Evolutionary conservation across 1,284 basidiomycete species (phyloP).

Genomic region (Cutaneotrichosporon dermatis): DNA sequence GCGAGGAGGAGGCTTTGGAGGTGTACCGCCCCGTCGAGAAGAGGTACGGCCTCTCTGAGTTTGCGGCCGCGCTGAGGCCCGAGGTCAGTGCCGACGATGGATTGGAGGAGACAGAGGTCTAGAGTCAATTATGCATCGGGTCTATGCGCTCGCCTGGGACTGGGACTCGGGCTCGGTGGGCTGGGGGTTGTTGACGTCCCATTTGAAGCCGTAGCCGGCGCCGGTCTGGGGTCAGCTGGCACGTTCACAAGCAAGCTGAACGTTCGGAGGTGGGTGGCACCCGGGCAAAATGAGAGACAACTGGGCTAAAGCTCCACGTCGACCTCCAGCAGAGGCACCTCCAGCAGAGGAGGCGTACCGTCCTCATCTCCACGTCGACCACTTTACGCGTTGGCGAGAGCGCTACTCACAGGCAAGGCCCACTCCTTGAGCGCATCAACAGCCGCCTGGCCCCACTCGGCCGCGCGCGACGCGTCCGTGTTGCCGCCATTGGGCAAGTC

Average conservation of each 20-base stretch:
- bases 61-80: too few species aligned
- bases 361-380: too few species aligned
- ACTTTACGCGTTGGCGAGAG: too few species aligned
- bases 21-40: conserved; percentile 43
- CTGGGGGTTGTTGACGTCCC: conserved; percentile 15
- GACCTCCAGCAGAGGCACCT: too few species aligned
- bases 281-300: too few species aligned
- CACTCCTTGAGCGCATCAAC: conserved; percentile 64
- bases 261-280: too few species aligned
- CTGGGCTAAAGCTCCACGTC: too few species aligned
- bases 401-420: conserved; percentile 45
- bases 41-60: conserved; percentile 17
- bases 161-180: too few species aligned
- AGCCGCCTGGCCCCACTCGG: conserved; percentile 71
- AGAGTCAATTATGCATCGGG: conserved; percentile 8
- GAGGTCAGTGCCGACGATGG: not conserved
- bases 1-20: conserved; percentile 5
- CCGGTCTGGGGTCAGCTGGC: conserved; percentile 23
- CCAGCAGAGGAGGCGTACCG: too few species aligned
- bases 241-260: not conserved
- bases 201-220: conserved; percentile 40
- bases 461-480: conserved; percentile 54
- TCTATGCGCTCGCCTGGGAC: conserved; percentile 9
- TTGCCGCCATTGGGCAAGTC: conserved; percentile 57
- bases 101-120: not conserved